Conservation (phyloP, 306 rosid species). For the Cicer chorassanicum region DNA sequence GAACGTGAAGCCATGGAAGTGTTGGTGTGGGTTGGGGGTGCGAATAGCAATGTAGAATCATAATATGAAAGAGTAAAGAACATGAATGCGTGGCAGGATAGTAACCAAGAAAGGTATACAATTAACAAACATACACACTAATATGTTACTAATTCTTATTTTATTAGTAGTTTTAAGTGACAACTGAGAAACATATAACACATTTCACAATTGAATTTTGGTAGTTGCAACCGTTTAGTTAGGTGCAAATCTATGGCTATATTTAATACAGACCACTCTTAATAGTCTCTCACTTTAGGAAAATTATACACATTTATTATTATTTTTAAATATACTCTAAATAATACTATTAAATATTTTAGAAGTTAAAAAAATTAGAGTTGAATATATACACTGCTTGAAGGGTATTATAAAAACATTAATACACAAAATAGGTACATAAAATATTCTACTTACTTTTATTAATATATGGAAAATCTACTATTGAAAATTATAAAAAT, state of each 20-base stretch:
- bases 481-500: too few species aligned
- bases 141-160: neutral
- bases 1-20: slow-evolving; percentile 51
- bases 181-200: neutral
- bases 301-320: too few species aligned
- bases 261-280: too few species aligned
- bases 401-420: too few species aligned
- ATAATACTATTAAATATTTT: too few species aligned
- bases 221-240: slow-evolving; percentile 12
- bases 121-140: neutral
- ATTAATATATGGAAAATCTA: too few species aligned
- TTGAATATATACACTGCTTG: too few species aligned
- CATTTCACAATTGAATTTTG: slow-evolving; percentile 8
- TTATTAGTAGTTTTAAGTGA: neutral
- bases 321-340: too few species aligned
- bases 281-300: too few species aligned
- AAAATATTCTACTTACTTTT: too few species aligned
- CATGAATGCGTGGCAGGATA: slow-evolving; percentile 39
- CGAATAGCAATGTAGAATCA: slow-evolving; percentile 4
- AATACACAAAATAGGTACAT: too few species aligned
- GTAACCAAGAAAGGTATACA: slow-evolving; percentile 23
- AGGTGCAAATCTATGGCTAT: neutral
- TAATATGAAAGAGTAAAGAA: neutral
- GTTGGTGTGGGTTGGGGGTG: slow-evolving; percentile 2
- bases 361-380: too few species aligned